These are phyloP conservation scores for Apiotrichum brassicae DNA, from an alignment of 1,284 basidiomycete genomes.

Conservation along the genomic window DNA sequence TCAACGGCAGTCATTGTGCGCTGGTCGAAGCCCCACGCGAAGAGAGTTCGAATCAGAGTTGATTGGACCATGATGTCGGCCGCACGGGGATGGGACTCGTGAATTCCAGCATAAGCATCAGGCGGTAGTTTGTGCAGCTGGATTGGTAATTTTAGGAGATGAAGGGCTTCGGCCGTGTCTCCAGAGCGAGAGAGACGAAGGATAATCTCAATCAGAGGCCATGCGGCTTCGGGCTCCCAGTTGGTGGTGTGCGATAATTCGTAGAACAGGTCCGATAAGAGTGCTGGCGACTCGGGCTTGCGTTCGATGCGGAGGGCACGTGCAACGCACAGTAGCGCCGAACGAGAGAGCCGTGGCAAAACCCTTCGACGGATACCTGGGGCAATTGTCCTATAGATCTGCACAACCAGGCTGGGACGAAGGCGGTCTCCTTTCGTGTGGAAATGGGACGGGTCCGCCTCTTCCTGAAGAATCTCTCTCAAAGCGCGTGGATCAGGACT, in stretches of 20 bases:
- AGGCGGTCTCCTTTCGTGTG: constrained; percentile 2
- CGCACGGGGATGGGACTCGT: constrained; percentile 10
- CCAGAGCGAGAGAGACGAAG: constrained; percentile 12
- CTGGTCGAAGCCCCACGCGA: constrained; percentile 13
- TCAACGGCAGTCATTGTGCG: constrained; percentile 10
- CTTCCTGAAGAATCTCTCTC: constrained; percentile 20
- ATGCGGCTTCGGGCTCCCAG: constrained; percentile 14
- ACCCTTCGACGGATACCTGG: constrained; percentile 4
- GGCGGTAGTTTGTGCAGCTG: constrained; percentile 17
- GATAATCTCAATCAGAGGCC: constrained; percentile 19
- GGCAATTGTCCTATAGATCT: constrained; percentile 10
- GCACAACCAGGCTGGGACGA: constrained; percentile 9
- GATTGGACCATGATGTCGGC: constrained; percentile 17
- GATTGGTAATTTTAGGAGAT: constrained; percentile 20
- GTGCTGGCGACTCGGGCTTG: constrained; percentile 3
- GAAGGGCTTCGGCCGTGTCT: constrained; percentile 8
- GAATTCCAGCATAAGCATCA: constrained; percentile 5
- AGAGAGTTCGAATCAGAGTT: constrained; percentile 8
- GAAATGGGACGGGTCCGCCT: constrained; percentile 12
- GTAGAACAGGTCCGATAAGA: constrained; percentile 17
- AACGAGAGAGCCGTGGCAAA: constrained; percentile 3
- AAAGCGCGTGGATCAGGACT: constrained; percentile 23
- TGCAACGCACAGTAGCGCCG: constrained; percentile 1
- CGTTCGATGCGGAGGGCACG: constrained; percentile 4
- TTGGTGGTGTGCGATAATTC: constrained; percentile 11